Base-by-base conservation (phyloP, 2,329 filamentous ascomycete genomes). In the Scytalidium lignicola region DNA sequence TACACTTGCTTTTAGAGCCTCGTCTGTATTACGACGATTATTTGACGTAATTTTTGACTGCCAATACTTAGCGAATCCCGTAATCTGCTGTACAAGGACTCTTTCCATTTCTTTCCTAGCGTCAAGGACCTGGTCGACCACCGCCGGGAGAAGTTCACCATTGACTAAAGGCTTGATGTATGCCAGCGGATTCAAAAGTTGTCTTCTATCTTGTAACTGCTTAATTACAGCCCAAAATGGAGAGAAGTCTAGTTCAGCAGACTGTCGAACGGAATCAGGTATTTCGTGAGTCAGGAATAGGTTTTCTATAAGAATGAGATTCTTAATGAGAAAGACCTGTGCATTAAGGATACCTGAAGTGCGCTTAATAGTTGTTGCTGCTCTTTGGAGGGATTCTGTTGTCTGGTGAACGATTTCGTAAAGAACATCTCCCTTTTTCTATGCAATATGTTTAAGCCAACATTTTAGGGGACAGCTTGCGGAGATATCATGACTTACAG, bases 281-380 rank as follows among this genome's bases (percentile, higher is more conserved):
- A 99, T 96, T 70, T 99, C 93, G 53, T 99, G 90, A 9, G 91
- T 91, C 21, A 99, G 84, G 46, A 99, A 87, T 65, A 96, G 89
- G 64, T 96, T 95, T 68, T 97, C 97, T 46, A 99, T 80, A 44
- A 96, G 85, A 44, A 99, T 85, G 2, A 99, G 78, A 65, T 99
- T 96, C 59, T 92, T 93, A 60, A 99, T 85, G 62, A 96, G 84
- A 69, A 99, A 99, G 3, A 99, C 78, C 58, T 96, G 88, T 0
- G 87, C 80, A 64, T 97, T 90, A 6, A 85, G 77, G 1, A 80
- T 77, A 64, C 72, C 72, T n/a, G 68, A 67, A 54, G 80, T 82
- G 29, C 78, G 78, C 49, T 82, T 79, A 57, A 95, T 85, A 52
- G 80, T 80, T 5, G 77, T 72, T 57, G 90, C 87, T 22, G 90